Evolutionary conservation across 1,284 basidiomycete species (phyloP).

Genomic region (Peniophora sp.): DNA sequence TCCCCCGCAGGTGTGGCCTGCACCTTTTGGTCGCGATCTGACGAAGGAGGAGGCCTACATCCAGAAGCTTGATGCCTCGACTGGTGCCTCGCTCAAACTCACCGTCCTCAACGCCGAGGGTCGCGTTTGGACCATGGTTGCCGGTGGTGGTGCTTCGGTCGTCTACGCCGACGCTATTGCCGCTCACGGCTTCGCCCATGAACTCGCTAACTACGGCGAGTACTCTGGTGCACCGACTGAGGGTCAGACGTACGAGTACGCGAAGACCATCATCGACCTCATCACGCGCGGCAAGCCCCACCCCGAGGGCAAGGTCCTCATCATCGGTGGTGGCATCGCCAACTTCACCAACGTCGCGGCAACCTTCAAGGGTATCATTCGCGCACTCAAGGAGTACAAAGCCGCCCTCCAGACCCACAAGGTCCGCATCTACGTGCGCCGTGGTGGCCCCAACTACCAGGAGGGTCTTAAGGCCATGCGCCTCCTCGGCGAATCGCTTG

Average conservation of each 20-base stretch:
- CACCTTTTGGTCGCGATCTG: slow-evolving; percentile 95
- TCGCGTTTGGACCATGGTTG: slow-evolving; percentile 99
- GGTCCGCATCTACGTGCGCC: slow-evolving; percentile 93
- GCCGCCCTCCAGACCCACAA: slow-evolving; percentile 75
- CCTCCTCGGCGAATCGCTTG: slow-evolving; percentile 93
- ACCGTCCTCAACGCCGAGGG: slow-evolving; percentile 94
- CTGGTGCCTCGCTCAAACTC: slow-evolving; percentile 96
- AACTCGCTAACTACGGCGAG: slow-evolving; percentile 99
- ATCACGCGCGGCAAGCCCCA: slow-evolving; percentile 87
- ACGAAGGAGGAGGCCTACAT: slow-evolving; percentile 99
- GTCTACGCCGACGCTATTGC: slow-evolving; percentile 96
- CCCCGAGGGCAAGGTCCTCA: slow-evolving; percentile 92
- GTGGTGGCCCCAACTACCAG: slow-evolving; percentile 99
- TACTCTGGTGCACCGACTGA: slow-evolving; percentile 98
- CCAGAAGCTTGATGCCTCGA: slow-evolving; percentile 94
- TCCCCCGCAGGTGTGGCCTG: slow-evolving; percentile 74
- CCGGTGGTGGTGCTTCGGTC: slow-evolving; percentile 77
- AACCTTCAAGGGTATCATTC: slow-evolving; percentile 99
- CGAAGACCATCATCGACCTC: slow-evolving; percentile 97
- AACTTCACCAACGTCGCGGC: slow-evolving; percentile 99
- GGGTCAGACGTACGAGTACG: slow-evolving; percentile 98
- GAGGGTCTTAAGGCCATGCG: slow-evolving; percentile 99
- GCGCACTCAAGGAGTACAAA: slow-evolving; percentile 93
- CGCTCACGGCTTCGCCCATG: slow-evolving; percentile 92
- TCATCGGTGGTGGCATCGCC: slow-evolving; percentile 99